Base-by-base conservation (phyloP, 2,329 filamentous ascomycete species). In the Ilyonectria sp. region DNA sequence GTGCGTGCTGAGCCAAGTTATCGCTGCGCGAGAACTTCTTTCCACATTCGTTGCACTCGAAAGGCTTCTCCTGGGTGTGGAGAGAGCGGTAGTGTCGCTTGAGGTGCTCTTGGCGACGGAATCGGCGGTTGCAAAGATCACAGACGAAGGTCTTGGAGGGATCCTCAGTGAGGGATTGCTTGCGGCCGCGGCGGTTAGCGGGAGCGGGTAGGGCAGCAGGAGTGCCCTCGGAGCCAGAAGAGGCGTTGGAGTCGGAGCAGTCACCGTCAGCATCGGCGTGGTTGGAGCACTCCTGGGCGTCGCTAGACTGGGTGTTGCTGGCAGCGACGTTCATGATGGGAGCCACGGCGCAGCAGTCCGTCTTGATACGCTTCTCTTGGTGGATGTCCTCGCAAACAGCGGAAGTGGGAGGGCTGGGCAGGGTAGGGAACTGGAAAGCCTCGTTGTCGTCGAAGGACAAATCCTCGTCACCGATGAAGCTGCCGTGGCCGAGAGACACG, bases 11-110 rank as follows among this genome's bases (percentile, higher is more conserved):
- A 26, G 94, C 93, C 17, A 99, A 89, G 86, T 99, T 99, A 84
- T 99, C 96, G 75, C 94, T 97, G 76, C 96, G 92, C 21, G 95
- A 98, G 85, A 98, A 99, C 87, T 97, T 98, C 92, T 99, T 99
- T 76, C 96, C 95, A 78, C 96, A 99, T 85, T 99, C 95, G 73
- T 91, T 90, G 87, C 96, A 99, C 85, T 97, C 94, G 77, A 98
- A 99, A 6, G 96, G 96, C 91, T 98, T 99, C 81, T 98, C 96
- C 79, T 97, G 92, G 1, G 96, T 99, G 87, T 99, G 96, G 54
- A 99, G 94, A 65, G 96, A 98, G 75, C 96, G 92, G 87, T 97
- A 97, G 86, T 99, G 96, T 70, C 96, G 93, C 91, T 99, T 99
- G 68, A 99, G 90, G 79, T 99, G 96, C 83, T 99, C 96, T 84